A percentile compares a stretch with the other conserved stretches of the same genome.
phyloP scores from a whole-genome alignment of 139 green algal genomes.

The Medakamo hakoo region DNA sequence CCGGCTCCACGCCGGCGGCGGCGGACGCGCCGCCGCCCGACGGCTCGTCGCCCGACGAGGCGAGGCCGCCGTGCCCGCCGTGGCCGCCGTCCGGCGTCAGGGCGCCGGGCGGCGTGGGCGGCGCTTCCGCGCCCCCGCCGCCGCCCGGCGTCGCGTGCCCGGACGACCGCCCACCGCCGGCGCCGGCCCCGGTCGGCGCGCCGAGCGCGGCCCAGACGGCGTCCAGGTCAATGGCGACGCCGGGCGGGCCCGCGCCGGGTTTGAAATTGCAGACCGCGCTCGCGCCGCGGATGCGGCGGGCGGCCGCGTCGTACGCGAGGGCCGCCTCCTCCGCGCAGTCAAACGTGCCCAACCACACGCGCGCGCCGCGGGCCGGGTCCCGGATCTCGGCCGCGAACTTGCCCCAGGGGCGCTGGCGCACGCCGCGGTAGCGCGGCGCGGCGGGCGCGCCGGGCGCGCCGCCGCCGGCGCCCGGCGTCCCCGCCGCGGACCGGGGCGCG shows the following conservation, averaged over 20 bases:
- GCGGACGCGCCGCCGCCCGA: no score
- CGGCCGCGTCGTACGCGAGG: constrained; percentile 65
- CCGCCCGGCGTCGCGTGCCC: no score
- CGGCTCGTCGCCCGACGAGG: neutral
- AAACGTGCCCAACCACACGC: constrained; percentile 71
- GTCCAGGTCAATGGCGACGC: neutral
- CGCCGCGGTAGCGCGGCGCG: constrained; percentile 44
- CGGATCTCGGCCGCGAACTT: constrained; percentile 75
- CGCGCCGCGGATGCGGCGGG: constrained; percentile 52
- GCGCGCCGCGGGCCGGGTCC: constrained; percentile 37
- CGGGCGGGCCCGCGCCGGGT: no score
- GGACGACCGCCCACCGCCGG: no score
- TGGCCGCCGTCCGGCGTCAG: neutral
- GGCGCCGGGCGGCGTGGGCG: no score
- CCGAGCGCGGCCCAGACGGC: neutral
- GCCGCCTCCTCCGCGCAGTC: constrained; percentile 55
- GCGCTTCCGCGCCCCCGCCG: neutral
- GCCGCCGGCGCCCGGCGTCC: constrained; percentile 6
- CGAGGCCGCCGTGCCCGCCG: neutral
- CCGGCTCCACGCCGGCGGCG: no score
- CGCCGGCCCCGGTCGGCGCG: no score
- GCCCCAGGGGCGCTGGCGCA: constrained; percentile 67
- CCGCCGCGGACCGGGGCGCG: neutral
- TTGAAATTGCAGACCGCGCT: constrained; percentile 61
- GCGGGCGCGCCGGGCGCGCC: neutral